A percentile compares a stretch with the other conserved stretches of the same genome.
These are phyloP conservation scores for Thielaviopsis cerberus DNA, from an alignment of 2,329 filamentous ascomycete genomes.

Conservation along the genomic window DNA sequence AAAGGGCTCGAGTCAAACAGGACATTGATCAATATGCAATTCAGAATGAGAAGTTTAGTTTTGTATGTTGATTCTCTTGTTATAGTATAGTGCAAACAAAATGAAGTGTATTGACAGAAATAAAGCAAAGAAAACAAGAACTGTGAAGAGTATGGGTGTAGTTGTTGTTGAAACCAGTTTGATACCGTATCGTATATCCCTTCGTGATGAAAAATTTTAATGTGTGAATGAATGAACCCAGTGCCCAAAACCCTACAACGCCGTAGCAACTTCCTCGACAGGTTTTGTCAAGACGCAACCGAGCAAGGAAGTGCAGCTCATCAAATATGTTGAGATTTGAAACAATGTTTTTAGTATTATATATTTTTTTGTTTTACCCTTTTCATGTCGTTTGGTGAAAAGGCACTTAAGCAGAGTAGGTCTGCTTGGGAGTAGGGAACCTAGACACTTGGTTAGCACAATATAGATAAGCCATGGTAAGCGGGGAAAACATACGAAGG, in stretches of 20 bases:
- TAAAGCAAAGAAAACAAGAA: conserved; percentile 1
- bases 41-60: too few species aligned
- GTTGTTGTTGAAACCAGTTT: conserved; percentile 38
- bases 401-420: conserved; percentile 33
- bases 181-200: not conserved
- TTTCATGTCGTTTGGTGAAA: not conserved
- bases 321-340: conserved; percentile 11
- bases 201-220: conserved; percentile 3
- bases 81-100: too few species aligned
- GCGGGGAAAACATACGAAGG: conserved; percentile 55
- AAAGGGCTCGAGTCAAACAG: too few species aligned
- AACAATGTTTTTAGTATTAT: not conserved
- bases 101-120: not conserved
- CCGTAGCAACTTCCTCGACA: not conserved
- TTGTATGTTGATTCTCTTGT: too few species aligned
- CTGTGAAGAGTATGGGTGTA: conserved; percentile 7
- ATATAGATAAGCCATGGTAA: not conserved
- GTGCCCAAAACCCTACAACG: conserved; percentile 11
- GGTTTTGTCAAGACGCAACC: not conserved
- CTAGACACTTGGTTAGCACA: conserved; percentile 22
- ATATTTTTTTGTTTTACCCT: not conserved
- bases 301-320: not conserved
- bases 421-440: conserved; percentile 67
- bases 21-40: too few species aligned
- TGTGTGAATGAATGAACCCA: conserved; percentile 7